Conservation (phyloP, 1,139 yeast genomes). For the Geotrichum phurueaensis region DNA sequence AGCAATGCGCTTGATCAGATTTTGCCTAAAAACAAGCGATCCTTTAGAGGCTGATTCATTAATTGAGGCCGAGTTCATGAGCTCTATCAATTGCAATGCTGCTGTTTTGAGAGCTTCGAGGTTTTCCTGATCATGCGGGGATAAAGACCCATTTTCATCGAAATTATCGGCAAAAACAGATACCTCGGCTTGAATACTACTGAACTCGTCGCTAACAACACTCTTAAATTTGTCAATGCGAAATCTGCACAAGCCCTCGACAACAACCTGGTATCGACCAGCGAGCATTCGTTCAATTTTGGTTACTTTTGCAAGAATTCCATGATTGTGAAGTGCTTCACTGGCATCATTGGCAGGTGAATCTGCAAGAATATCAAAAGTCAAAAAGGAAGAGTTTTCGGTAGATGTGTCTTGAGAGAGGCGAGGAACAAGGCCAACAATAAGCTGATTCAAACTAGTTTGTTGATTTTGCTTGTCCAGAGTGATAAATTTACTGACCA, state of each 20-base stretch:
- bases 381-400: slow-evolving; percentile 3
- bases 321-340: slow-evolving; percentile 19
- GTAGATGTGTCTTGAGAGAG: slow-evolving; percentile 9
- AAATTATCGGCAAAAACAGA: slow-evolving; percentile 4
- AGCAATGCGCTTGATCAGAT: slow-evolving; percentile 7
- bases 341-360: neutral
- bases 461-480: slow-evolving; percentile 1
- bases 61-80: neutral
- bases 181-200: slow-evolving; percentile 17
- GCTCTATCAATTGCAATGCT: slow-evolving; percentile 10
- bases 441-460: neutral
- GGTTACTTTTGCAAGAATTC: slow-evolving; percentile 27
- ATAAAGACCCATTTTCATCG: neutral
- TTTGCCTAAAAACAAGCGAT: slow-evolving; percentile 6
- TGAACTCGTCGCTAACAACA: slow-evolving; percentile 14
- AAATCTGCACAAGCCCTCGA: slow-evolving; percentile 29
- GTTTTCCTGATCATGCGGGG: slow-evolving; percentile 5
- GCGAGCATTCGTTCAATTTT: slow-evolving; percentile 20
- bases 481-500: neutral
- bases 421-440: slow-evolving; percentile 12
- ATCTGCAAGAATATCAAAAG: neutral
- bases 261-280: slow-evolving; percentile 20
- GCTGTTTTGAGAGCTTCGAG: slow-evolving; percentile 10
- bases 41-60: neutral
- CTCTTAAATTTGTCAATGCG: slow-evolving; percentile 16